Evolutionary conservation across 2,329 filamentous ascomycete species (phyloP).

Genomic region (Calonectria naviculata): DNA sequence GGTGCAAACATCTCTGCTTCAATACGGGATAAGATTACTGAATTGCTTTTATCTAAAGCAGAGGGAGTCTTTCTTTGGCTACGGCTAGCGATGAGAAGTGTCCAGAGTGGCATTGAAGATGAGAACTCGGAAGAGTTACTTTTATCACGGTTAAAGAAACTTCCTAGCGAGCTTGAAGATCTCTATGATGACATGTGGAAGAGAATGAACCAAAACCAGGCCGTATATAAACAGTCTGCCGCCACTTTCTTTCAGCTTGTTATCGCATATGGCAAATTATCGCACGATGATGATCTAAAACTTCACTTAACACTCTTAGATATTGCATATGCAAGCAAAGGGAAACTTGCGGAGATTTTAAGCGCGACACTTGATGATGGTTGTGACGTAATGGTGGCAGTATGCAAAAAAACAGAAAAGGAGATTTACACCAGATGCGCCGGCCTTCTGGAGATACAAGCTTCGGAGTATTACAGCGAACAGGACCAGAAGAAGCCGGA

Average conservation of each 20-base stretch:
- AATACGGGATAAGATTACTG: not conserved
- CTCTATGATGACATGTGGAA: slow-evolving; percentile 18
- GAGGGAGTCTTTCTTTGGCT: not conserved
- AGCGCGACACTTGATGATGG: not conserved
- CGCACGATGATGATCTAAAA: too few species aligned
- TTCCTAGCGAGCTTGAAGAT: not conserved
- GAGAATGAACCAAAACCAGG: not conserved
- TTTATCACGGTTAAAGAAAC: not conserved
- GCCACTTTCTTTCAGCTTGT: not conserved
- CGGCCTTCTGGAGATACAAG: not conserved
- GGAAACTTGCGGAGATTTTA: not conserved
- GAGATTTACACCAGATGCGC: not conserved
- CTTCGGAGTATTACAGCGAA: too few species aligned
- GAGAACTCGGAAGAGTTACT: not conserved
- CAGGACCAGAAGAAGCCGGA: too few species aligned
- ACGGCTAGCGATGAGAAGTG: not conserved
- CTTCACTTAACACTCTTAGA: too few species aligned
- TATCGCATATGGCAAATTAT: not conserved
- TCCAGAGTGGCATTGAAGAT: not conserved
- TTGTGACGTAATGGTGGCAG: not conserved
- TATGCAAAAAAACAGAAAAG: too few species aligned
- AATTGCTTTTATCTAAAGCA: not conserved
- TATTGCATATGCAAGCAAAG: not conserved
- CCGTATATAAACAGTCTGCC: not conserved
- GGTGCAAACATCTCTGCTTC: not conserved